phyloP scores from a whole-genome alignment of 176 grass and related monocot species.

The Carex littledalei region DNA sequence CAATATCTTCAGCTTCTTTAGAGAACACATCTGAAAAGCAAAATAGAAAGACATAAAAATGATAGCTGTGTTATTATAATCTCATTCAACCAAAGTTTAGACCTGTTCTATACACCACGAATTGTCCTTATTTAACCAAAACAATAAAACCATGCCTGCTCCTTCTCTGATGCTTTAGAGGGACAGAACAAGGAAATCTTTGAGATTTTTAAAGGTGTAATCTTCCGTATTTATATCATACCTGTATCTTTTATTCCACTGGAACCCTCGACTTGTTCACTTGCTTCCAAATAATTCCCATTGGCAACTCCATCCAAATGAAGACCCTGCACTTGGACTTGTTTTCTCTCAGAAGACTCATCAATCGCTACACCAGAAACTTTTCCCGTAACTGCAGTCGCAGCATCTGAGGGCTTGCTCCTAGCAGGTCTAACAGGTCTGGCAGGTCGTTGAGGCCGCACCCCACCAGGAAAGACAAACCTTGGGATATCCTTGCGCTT shows the following conservation, averaged over 20 bases:
- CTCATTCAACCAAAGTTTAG: slow-evolving; percentile 30
- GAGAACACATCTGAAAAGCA: slow-evolving; percentile 22
- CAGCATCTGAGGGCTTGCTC: slow-evolving; percentile 34
- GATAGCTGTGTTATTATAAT: slow-evolving; percentile 5
- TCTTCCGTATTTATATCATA: neutral
- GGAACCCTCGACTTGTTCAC: slow-evolving; percentile 14
- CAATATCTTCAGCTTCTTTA: slow-evolving; percentile 39
- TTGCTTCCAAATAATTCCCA: slow-evolving; percentile 18
- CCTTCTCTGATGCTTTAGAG: slow-evolving; percentile 15
- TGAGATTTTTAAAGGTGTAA: neutral
- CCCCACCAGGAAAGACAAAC: slow-evolving; percentile 77
- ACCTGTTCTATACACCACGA: neutral
- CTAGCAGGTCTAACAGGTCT: slow-evolving; percentile 28
- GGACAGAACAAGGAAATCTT: neutral
- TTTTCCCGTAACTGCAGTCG: slow-evolving; percentile 1
- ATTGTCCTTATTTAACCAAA: slow-evolving; percentile 2
- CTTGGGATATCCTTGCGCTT: slow-evolving; percentile 68
- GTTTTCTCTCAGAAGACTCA: slow-evolving; percentile 14
- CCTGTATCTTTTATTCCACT: neutral
- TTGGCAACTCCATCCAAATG: neutral
- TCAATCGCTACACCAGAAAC: slow-evolving; percentile 24
- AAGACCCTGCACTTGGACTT: slow-evolving; percentile 9
- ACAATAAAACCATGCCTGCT: slow-evolving; percentile 13
- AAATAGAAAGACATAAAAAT: slow-evolving; percentile 6
- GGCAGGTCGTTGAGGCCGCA: slow-evolving; percentile 46